Evolutionary conservation across 176 grass and related monocot genomes (phyloP).

Genomic region (Eragrostis nindensis): DNA sequence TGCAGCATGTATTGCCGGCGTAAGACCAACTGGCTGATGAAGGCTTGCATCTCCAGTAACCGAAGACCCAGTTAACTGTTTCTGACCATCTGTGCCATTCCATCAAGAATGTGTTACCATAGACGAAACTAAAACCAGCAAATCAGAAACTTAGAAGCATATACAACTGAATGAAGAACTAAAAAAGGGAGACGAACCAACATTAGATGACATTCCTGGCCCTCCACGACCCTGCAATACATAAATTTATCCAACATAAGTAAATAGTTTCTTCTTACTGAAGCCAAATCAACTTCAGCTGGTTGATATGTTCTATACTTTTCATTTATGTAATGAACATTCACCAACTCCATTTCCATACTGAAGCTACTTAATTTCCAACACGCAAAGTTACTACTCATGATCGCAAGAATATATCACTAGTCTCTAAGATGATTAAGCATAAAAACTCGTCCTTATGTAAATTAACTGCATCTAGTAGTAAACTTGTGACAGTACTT

Average conservation of each 20-base stretch:
- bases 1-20: slow-evolving; percentile 69
- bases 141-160: slow-evolving; percentile 17
- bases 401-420: slow-evolving; percentile 15
- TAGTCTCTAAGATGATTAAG: slow-evolving; percentile 17
- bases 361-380: slow-evolving; percentile 37
- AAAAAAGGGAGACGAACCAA: slow-evolving; percentile 53
- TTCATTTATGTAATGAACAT: slow-evolving; percentile 26
- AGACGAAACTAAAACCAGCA: slow-evolving; percentile 32
- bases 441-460: slow-evolving; percentile 12
- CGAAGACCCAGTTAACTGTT: slow-evolving; percentile 51
- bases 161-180: slow-evolving; percentile 23
- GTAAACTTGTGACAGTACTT: slow-evolving; percentile 34
- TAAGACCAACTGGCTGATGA: slow-evolving; percentile 84
- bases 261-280: slow-evolving; percentile 29
- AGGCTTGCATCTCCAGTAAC: slow-evolving; percentile 53
- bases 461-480: slow-evolving; percentile 25
- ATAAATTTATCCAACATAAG: slow-evolving; percentile 44
- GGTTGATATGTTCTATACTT: slow-evolving; percentile 9
- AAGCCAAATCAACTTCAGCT: slow-evolving; percentile 36
- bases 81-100: slow-evolving; percentile 57
- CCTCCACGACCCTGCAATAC: slow-evolving; percentile 93
- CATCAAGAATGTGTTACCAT: slow-evolving; percentile 35
- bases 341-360: slow-evolving; percentile 10
- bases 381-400: slow-evolving; percentile 20
- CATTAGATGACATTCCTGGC: slow-evolving; percentile 81